Percentiles rank a stretch among this genome's conserved stretches.
Evolutionary conservation across 129 eudicot species (phyloP).

Genomic region (Arctium minus): DNA sequence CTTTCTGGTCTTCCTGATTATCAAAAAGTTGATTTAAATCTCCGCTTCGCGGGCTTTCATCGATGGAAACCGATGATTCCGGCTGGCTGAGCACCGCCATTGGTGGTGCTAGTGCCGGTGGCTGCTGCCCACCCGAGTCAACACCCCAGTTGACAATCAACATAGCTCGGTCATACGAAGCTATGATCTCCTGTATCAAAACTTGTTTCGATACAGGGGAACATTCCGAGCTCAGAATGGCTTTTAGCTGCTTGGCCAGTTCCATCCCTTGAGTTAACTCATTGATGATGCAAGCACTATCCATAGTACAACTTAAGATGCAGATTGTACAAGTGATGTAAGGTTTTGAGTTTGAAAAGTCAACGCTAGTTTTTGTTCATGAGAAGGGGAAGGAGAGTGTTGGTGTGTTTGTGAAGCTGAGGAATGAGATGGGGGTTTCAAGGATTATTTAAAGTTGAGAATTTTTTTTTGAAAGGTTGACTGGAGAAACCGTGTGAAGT

Average conservation of each 20-base stretch:
- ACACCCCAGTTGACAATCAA: constrained; percentile 60
- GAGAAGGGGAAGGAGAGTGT: background rate
- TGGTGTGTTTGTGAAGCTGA: constrained; percentile 30
- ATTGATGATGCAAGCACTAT: constrained; percentile 39
- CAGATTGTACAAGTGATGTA: constrained; percentile 4
- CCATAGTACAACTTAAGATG: constrained; percentile 24
- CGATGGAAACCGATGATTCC: constrained; percentile 54
- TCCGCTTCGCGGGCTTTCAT: constrained; percentile 53
- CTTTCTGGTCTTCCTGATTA: constrained; percentile 32
- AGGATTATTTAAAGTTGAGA: constrained; percentile 37
- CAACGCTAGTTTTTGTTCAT: constrained; percentile 11
- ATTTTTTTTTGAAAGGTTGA: constrained; percentile 51
- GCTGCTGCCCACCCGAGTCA: constrained; percentile 33
- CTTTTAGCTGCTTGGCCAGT: constrained; percentile 60
- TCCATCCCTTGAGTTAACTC: constrained; percentile 78
- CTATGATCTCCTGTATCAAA: constrained; percentile 50
- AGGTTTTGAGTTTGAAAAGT: constrained; percentile 18
- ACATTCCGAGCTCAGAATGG: constrained; percentile 44
- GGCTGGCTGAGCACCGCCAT: constrained; percentile 24
- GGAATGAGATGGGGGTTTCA: constrained; percentile 26
- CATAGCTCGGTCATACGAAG: constrained; percentile 72
- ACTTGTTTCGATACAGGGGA: constrained; percentile 38
- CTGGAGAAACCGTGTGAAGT: constrained; percentile 58
- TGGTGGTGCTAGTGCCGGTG: constrained; percentile 19
- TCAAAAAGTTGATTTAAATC: constrained; percentile 29